Evolutionary conservation across 2,329 filamentous ascomycete species (phyloP).

Genomic region (Beauveria australis): DNA sequence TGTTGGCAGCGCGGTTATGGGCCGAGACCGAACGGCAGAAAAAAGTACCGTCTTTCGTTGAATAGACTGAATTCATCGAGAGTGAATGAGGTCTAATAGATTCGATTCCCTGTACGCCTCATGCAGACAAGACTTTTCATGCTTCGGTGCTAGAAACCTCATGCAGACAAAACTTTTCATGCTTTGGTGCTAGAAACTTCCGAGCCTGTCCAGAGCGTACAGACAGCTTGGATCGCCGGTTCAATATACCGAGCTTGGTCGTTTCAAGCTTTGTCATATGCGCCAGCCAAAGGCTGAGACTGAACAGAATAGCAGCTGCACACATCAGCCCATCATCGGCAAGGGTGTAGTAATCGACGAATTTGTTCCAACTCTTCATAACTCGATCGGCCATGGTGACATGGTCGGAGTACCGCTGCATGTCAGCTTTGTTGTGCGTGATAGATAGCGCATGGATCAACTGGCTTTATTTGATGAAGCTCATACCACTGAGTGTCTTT

Average conservation of each 20-base stretch:
- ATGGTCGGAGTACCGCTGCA: not conserved
- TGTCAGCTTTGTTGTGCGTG: not conserved
- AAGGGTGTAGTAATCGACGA: not conserved
- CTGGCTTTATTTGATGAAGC: not conserved
- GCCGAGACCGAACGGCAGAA: too few species aligned
- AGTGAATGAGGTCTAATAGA: not conserved
- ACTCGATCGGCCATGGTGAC: not conserved
- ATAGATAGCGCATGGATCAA: not conserved
- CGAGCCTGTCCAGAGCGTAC: not conserved
- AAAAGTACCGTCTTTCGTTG: not conserved
- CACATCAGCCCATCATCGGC: not conserved
- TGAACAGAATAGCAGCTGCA: not conserved
- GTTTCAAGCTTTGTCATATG: not conserved
- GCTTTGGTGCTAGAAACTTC: not conserved
- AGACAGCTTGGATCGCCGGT: not conserved
- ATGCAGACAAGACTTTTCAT: not conserved
- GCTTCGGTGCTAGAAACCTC: too few species aligned
- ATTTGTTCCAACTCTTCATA: not conserved
- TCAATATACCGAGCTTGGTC: not conserved
- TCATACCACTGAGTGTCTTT: conserved; percentile 2
- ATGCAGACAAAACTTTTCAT: not conserved
- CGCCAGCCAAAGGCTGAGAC: not conserved
- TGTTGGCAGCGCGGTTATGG: too few species aligned
- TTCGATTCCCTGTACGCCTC: not conserved
- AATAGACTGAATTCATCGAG: not conserved